These are phyloP conservation scores for Phialophora verrucosa DNA, from an alignment of 2,329 filamentous ascomycete genomes.

Conservation along the genomic window DNA sequence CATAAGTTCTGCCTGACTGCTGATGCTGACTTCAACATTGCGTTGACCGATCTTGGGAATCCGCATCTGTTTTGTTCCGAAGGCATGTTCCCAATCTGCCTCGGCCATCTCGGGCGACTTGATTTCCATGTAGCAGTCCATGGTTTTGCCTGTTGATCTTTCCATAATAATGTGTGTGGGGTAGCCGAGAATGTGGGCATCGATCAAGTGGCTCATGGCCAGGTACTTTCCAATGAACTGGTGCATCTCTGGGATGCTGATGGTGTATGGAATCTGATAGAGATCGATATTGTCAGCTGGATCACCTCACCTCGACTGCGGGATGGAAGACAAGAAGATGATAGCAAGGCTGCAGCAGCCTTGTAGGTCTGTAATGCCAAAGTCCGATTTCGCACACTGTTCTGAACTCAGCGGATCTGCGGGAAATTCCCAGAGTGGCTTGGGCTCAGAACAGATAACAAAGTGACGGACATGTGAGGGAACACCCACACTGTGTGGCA, in stretches of 20 bases:
- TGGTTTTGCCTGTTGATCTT: conserved; percentile 62
- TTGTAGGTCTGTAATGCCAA: neutral
- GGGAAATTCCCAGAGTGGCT: conserved; percentile 1
- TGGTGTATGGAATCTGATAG: conserved; percentile 55
- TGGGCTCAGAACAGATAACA: neutral
- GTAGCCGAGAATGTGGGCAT: conserved; percentile 44
- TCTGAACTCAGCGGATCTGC: neutral
- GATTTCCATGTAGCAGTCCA: conserved; percentile 60
- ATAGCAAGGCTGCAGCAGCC: neutral
- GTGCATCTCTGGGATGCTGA: conserved; percentile 56
- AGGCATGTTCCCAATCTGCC: conserved; percentile 46
- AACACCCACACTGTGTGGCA: neutral
- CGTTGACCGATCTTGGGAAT: conserved; percentile 55
- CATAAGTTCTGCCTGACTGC: conserved; percentile 57
- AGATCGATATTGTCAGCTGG: conserved; percentile 8
- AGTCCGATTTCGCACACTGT: neutral
- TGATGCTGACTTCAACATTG: conserved; percentile 54
- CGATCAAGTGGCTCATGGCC: conserved; percentile 41
- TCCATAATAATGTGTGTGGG: conserved; percentile 65
- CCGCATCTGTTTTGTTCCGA: conserved; percentile 45
- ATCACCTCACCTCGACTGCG: neutral
- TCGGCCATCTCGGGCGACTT: conserved; percentile 48
- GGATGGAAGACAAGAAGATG: neutral
- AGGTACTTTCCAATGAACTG: conserved; percentile 55
- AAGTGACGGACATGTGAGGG: neutral